Conservation (phyloP, 495 filamentous ascomycete genomes). For the Penicillium nucicola region DNA sequence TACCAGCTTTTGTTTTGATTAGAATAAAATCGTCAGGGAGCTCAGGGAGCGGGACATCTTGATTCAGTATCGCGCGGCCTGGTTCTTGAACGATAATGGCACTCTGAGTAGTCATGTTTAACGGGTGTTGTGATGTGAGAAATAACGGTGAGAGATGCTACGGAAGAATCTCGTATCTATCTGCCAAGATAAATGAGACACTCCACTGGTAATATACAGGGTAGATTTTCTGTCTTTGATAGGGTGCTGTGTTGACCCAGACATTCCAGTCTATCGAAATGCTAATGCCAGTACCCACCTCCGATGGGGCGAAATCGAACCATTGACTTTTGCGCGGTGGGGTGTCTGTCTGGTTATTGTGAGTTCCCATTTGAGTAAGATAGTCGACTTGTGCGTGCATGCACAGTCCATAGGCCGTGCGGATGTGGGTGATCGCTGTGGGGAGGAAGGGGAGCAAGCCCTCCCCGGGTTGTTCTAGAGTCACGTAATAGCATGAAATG, state of each 20-base stretch:
- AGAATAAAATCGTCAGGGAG: conserved; percentile 40
- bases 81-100: conserved; percentile 15
- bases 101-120: conserved; percentile 12
- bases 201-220: no score
- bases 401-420: neutral
- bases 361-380: neutral
- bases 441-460: neutral
- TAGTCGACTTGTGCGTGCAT: neutral
- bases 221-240: no score
- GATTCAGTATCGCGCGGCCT: conserved; percentile 7
- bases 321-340: neutral
- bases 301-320: neutral
- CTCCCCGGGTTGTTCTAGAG: neutral
- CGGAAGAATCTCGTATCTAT: neutral
- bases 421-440: neutral
- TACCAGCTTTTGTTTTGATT: conserved; percentile 38
- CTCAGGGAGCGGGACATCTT: conserved; percentile 25
- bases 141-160: neutral
- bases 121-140: neutral
- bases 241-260: neutral
- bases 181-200: conserved; percentile 2
- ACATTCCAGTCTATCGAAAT: neutral
- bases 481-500: neutral
- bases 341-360: neutral
- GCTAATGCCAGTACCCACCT: neutral